phyloP scores from a whole-genome alignment of 2,329 filamentous ascomycete genomes.

The Pseudofabraea citricarpa region DNA sequence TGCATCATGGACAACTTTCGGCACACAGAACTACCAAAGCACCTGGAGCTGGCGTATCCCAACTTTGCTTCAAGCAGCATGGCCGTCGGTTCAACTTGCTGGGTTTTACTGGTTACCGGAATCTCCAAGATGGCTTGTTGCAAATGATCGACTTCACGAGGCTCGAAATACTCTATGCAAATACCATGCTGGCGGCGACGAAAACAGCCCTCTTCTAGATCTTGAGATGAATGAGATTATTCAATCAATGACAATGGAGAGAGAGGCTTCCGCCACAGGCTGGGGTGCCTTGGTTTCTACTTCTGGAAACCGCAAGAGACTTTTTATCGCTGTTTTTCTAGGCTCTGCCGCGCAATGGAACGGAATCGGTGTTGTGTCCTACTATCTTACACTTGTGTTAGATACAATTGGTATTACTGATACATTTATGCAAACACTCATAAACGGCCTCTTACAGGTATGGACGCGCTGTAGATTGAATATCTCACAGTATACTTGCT shows the following conservation, averaged over 20 bases:
- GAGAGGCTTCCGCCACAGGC: constrained; percentile 6
- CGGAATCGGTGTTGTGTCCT: constrained; percentile 25
- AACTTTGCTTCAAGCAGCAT: constrained; percentile 31
- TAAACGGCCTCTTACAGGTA: constrained; percentile 22
- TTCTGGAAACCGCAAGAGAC: constrained; percentile 23
- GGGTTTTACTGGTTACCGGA: constrained; percentile 40
- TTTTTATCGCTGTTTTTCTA: constrained; percentile 26
- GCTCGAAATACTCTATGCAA: constrained; percentile 45
- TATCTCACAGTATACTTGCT: too few relatives aligned
- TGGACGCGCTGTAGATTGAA: too few relatives aligned
- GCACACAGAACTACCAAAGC: constrained; percentile 17
- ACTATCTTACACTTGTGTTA: constrained; percentile 31
- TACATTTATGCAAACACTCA: constrained; percentile 18
- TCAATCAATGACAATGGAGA: constrained; percentile 16
- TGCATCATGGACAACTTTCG: constrained; percentile 35
- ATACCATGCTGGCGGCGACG: constrained; percentile 42
- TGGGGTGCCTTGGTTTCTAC: constrained; percentile 21
- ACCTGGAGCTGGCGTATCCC: constrained; percentile 35
- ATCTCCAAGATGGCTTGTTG: constrained; percentile 46
- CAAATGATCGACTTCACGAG: constrained; percentile 44
- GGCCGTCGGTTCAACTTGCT: constrained; percentile 39
- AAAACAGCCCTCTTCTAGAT: constrained; percentile 23
- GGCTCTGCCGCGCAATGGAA: constrained; percentile 28
- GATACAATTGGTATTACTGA: constrained; percentile 20
- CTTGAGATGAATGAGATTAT: constrained; percentile 23